Base-by-base conservation (phyloP, 176 grass and related monocot species). In the Ampelocalamus luodianensis region DNA sequence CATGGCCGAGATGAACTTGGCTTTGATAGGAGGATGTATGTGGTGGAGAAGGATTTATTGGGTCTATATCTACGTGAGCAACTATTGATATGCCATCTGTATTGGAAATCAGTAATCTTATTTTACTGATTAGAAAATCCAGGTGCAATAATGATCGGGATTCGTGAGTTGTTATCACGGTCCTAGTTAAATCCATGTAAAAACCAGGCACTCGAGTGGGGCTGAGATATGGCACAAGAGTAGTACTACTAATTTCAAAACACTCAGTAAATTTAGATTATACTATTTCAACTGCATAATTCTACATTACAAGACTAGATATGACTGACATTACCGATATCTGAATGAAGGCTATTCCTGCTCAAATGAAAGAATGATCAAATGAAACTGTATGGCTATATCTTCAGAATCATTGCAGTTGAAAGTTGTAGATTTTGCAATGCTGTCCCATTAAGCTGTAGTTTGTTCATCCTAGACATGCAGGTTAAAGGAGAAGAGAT, bases 401-500 rank as follows among this genome's bases (percentile, higher is more conserved):
- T 12, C 16, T 0, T 87, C 83, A 37, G n/a, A 10, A 1, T 34
- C 32, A 34, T 34, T 34, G 32, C 32, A 34, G 32, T 34, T 34
- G 32, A 34, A 34, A 34, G 32, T 34, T 34, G 32, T 34, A 34
- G 32, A 34, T 34, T 34, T 34, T 34, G 32, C 2, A 34, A 34
- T 78, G 29, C 55, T 14, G 69, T 79, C 49, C 50, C 77, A 79
- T 70, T 90, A 76, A 89, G 50, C 54, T 88, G 27, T 54, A 85
- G 81, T 81, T 74, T 79, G 77, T 91, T 74, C 91, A 69, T 94
- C 86, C 88, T 96, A 96, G 93, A 99, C 84, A 89, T 88, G 83
- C 97, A 99, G 97, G 97, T 92, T 94, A 81, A 99, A 99, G 80
- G 97, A 99, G 93, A 99, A 94, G 88, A 91, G 63, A 79, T 94